Evolutionary conservation across 148 eudicot genomes (phyloP), one percentile per base, ranked within the genome.

Genomic region (Nepenthes mirabilis): DNA sequence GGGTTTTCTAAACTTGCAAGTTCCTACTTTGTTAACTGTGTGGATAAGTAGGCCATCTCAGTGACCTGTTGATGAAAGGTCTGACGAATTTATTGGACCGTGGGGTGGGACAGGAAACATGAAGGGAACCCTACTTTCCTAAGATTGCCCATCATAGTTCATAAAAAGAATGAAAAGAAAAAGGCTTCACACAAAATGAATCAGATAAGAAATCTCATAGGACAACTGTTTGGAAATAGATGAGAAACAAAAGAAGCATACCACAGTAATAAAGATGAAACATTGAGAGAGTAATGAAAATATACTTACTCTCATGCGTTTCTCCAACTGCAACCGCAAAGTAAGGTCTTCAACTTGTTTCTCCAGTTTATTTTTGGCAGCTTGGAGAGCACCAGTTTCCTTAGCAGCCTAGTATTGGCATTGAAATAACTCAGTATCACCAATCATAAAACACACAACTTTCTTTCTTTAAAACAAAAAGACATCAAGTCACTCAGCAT

Each of bases 381-480:
- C 99, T 81, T 94, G 95, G 36, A 94, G 95, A 66, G 99, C 99
- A 59, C 99, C 99, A 34, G 99, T 94, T 76, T 94, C 97, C 62
- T 78, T 80, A 58, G 99, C 97, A 67, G 99, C 97, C 99, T 94
- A 76, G 33, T 67, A 40, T 69, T 57, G 10, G 57, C 37, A 58
- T 58, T 6, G 14, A 49, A 49, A 49, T 2, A 49, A 5, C 52
- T 33, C 37, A 61, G 65, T 34, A 49, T 55, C 64, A 56, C 37
- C 23, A 47, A 63, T 12, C 12, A 6, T 9, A 6, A 56, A 34
- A 32, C 2, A 23, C 13, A 56, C 14, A 56, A 33, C 23, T 56
- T 34, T 33, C 11, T 32, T 9, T 23, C 12, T 33, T 34, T 8
- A 56, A 4, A 43, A 40, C 4, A 40, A 8, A 40, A 8, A 40